These are phyloP conservation scores for Pseudocercospora eumusae DNA, from an alignment of 2,329 filamentous ascomycete genomes.

Conservation along the genomic window DNA sequence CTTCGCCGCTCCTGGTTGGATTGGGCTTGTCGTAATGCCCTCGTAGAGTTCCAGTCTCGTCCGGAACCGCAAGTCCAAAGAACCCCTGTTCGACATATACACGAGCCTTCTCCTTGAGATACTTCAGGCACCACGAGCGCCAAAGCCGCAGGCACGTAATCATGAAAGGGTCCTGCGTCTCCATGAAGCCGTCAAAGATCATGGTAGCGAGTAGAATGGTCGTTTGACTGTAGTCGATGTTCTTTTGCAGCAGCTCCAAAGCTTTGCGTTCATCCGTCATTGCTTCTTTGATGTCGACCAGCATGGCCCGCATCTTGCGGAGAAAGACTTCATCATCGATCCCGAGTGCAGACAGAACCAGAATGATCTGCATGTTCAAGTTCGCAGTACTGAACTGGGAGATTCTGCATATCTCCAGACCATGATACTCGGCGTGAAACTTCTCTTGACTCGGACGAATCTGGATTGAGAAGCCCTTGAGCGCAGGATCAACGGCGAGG, in stretches of 20 bases:
- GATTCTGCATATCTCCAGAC: slow-evolving; percentile 81
- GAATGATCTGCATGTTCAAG: slow-evolving; percentile 86
- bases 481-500: slow-evolving; percentile 67
- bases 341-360: slow-evolving; percentile 77
- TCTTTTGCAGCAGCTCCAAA: slow-evolving; percentile 66
- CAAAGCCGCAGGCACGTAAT: slow-evolving; percentile 78
- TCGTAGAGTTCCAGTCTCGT: slow-evolving; percentile 74
- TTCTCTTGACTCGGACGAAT: slow-evolving; percentile 86
- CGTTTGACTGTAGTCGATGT: slow-evolving; percentile 81
- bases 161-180: slow-evolving; percentile 73
- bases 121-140: slow-evolving; percentile 85
- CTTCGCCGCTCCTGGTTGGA: slow-evolving; percentile 41
- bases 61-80: slow-evolving; percentile 83
- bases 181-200: slow-evolving; percentile 78
- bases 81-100: slow-evolving; percentile 80
- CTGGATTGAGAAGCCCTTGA: slow-evolving; percentile 68
- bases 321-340: slow-evolving; percentile 68
- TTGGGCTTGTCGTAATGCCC: slow-evolving; percentile 61
- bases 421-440: slow-evolving; percentile 70
- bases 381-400: slow-evolving; percentile 75
- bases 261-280: slow-evolving; percentile 68
- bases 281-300: slow-evolving; percentile 68
- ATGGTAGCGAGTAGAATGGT: slow-evolving; percentile 74
- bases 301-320: slow-evolving; percentile 65
- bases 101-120: slow-evolving; percentile 87